Evolutionary conservation across 805 yeast species (phyloP).

Genomic region (Vanderwaltozyma verrucispora): DNA sequence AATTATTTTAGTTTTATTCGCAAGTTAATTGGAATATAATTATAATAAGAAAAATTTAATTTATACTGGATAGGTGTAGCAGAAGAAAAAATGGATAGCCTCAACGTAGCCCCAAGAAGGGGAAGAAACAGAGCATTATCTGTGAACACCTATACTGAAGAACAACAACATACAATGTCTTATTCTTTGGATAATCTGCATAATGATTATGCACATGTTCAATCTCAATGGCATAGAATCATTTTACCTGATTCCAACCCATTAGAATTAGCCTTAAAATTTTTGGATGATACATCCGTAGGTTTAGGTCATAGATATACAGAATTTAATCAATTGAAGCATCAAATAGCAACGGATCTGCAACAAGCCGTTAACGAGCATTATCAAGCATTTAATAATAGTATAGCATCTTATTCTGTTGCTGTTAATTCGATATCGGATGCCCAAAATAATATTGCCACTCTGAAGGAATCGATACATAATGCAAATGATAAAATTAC

Average conservation of each 20-base stretch:
- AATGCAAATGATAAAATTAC: slow-evolving; percentile 40
- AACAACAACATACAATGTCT: slow-evolving; percentile 23
- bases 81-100: not conserved
- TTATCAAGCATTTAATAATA: slow-evolving; percentile 73
- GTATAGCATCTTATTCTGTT: slow-evolving; percentile 74
- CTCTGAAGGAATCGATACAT: slow-evolving; percentile 34
- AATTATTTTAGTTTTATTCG: too few relatives aligned
- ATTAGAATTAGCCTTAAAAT: slow-evolving; percentile 70
- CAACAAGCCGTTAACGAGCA: slow-evolving; percentile 68
- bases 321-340: slow-evolving; percentile 55
- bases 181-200: slow-evolving; percentile 22
- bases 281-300: slow-evolving; percentile 82
- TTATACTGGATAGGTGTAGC: not conserved
- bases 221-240: slow-evolving; percentile 40
- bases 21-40: too few relatives aligned
- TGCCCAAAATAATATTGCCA: slow-evolving; percentile 48
- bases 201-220: slow-evolving; percentile 25
- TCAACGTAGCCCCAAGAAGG: slow-evolving; percentile 1
- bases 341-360: slow-evolving; percentile 45
- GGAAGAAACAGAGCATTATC: slow-evolving; percentile 25
- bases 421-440: slow-evolving; percentile 54
- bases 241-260: slow-evolving; percentile 58
- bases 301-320: slow-evolving; percentile 69
- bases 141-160: slow-evolving; percentile 20
- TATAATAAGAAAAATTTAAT: too few relatives aligned